Conservation (phyloP, 2,329 filamentous ascomycete genomes). For the Xylaria sp. region DNA sequence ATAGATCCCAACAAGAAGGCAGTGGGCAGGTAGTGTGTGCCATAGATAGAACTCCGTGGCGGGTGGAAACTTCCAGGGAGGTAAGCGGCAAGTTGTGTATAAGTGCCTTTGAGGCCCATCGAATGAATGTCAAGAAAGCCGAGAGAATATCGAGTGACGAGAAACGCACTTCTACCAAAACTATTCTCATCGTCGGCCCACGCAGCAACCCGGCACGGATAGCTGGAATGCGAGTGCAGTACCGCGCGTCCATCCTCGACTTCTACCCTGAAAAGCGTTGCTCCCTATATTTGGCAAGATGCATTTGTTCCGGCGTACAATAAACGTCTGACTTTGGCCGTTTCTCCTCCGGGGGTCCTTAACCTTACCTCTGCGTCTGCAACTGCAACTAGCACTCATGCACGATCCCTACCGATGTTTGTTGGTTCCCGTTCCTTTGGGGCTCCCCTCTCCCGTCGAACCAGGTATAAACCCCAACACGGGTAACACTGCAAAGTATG, state of each 20-base stretch:
- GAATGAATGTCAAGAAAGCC: not conserved
- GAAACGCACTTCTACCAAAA: too few species aligned
- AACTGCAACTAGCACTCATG: slow-evolving; percentile 12
- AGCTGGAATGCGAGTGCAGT: not conserved
- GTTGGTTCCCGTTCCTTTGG: slow-evolving; percentile 12
- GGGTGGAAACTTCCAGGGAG: not conserved
- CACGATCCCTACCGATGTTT: slow-evolving; percentile 5
- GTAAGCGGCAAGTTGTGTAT: not conserved
- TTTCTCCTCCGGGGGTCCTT: slow-evolving; percentile 8
- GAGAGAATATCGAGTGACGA: too few species aligned
- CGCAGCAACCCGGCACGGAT: not conserved
- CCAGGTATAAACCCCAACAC: not conserved
- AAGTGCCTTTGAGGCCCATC: not conserved
- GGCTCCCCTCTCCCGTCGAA: not conserved
- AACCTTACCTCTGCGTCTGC: not conserved
- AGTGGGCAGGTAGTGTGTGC: not conserved
- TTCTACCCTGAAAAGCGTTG: slow-evolving; percentile 14
- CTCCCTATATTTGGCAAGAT: slow-evolving; percentile 24
- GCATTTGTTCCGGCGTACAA: slow-evolving; percentile 25
- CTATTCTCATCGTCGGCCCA: not conserved
- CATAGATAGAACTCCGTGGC: not conserved
- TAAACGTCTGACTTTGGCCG: slow-evolving; percentile 24
- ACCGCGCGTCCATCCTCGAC: slow-evolving; percentile 1
- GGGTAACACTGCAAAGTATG: slow-evolving; percentile 21
- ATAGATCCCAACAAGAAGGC: not conserved